Evolutionary conservation across 129 eudicot species (phyloP).

Genomic region (Tagetes erecta): DNA sequence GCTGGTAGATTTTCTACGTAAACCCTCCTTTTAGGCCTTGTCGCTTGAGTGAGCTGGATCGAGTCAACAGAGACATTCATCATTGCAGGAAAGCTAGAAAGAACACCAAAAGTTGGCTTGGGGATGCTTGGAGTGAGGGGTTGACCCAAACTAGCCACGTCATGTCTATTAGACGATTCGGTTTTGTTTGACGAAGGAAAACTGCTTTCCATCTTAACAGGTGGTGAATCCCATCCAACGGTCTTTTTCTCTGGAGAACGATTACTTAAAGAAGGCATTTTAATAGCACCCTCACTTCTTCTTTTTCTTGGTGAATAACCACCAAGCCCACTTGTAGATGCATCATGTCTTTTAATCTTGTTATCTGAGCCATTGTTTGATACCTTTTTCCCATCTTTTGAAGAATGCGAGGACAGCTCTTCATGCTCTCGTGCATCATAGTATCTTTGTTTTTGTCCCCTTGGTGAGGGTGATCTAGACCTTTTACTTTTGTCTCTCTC

Average conservation of each 20-base stretch:
- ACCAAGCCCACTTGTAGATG: conserved; percentile 73
- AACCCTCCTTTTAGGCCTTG: conserved; percentile 95
- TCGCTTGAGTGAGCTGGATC: conserved; percentile 93
- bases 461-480: conserved; percentile 60
- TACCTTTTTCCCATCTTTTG: conserved; percentile 56
- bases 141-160: conserved; percentile 34
- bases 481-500: conserved; percentile 52
- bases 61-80: conserved; percentile 68
- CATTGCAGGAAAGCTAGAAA: conserved; percentile 38
- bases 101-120: conserved; percentile 44
- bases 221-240: conserved; percentile 62
- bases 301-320: conserved; percentile 99
- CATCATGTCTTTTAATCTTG: conserved; percentile 52
- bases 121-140: conserved; percentile 32
- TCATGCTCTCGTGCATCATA: conserved; percentile 51
- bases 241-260: conserved; percentile 76
- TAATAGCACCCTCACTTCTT: conserved; percentile 75
- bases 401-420: conserved; percentile 50
- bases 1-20: conserved; percentile 84
- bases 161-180: conserved; percentile 33
- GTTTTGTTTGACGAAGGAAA: conserved; percentile 38
- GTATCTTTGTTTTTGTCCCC: conserved; percentile 47
- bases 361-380: conserved; percentile 60
- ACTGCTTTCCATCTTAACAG: conserved; percentile 42
- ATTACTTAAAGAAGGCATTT: conserved; percentile 70